Base-by-base conservation (phyloP, 2,329 filamentous ascomycete genomes). In the Botryotinia convoluta region DNA sequence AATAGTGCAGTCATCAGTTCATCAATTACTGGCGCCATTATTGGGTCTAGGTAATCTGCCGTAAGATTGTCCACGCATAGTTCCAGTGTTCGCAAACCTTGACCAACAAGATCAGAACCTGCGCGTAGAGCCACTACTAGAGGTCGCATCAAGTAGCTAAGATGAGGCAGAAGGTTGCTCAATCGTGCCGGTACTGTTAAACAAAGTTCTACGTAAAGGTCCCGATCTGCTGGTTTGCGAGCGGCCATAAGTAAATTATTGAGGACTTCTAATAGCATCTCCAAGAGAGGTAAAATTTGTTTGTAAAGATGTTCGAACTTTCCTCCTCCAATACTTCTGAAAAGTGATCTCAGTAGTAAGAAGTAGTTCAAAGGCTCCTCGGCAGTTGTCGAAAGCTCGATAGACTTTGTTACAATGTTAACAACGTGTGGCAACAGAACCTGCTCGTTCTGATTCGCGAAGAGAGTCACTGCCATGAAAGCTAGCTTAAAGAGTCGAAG, bases 321-420 rank as follows among this genome's bases (percentile, higher is more conserved):
- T 12, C 96, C 97, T 68, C 96, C 97, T 35, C 96, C 96, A 71
- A 99, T 99, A 81, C 95, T 98, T 73, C 96, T 86, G 82, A 99
- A 99, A 2, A 99, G 85, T 0, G 95, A 98, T 48, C 96, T 89
- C 57, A 99, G 86, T 1, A 99, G 88, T 18, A 98, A 87, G 83
- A 99, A 99, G 83, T 99, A 99, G 82, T 99, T 99, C 89, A 98
- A 97, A 0, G 97, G 97, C 81, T 98, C 95, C 79, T 98, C 94
- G 0, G 96, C 97, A 73, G 92, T 97, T 10, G 96, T 97, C 1
- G 95, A 98, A 54, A 98, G 86, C 82, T 98, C 94, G 75, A 99
- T 98, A 14, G 95, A 98, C 82, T 97, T 95, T 20, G 95, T 98
- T 75, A 99, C 94, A 76, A 99, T 97, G 81, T 97, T 97, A 72